Percentiles rank a stretch among this genome's conserved stretches.
Evolutionary conservation across 257 asterid species (phyloP).

Genomic region (Eucommia ulmoides): DNA sequence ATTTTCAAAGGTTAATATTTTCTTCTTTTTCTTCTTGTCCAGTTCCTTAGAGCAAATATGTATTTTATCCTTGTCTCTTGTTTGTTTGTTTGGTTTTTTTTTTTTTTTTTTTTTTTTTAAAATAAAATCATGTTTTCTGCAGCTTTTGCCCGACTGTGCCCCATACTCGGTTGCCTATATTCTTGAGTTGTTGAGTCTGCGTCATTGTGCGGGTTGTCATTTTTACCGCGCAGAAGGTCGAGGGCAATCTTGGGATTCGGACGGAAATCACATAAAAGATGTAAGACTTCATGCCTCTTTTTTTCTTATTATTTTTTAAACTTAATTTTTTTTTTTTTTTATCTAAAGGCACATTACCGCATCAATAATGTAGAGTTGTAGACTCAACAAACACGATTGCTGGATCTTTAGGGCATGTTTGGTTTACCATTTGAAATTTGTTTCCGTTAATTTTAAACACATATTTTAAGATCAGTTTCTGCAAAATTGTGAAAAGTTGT

Average conservation of each 20-base stretch:
- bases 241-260: slow-evolving; percentile 52
- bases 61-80: no score
- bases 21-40: not conserved
- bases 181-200: slow-evolving; percentile 51
- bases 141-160: slow-evolving; percentile 94
- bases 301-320: no score
- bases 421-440: no score
- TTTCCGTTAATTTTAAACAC: no score
- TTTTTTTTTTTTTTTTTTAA: slow-evolving; percentile 3
- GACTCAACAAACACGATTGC: no score
- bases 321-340: no score
- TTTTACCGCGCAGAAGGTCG: not conserved
- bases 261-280: slow-evolving; percentile 72
- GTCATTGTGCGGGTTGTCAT: slow-evolving; percentile 54
- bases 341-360: not conserved
- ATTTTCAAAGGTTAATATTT: no score
- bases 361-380: no score
- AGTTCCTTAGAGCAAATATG: not conserved
- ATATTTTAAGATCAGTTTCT: no score
- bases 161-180: slow-evolving; percentile 64
- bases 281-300: slow-evolving; percentile 49
- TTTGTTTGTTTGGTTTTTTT: not conserved
- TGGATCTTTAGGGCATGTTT: no score
- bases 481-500: no score
- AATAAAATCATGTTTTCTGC: slow-evolving; percentile 20